Evolutionary conservation across 257 asterid genomes (phyloP).

Genomic region (Agastache rugosa): DNA sequence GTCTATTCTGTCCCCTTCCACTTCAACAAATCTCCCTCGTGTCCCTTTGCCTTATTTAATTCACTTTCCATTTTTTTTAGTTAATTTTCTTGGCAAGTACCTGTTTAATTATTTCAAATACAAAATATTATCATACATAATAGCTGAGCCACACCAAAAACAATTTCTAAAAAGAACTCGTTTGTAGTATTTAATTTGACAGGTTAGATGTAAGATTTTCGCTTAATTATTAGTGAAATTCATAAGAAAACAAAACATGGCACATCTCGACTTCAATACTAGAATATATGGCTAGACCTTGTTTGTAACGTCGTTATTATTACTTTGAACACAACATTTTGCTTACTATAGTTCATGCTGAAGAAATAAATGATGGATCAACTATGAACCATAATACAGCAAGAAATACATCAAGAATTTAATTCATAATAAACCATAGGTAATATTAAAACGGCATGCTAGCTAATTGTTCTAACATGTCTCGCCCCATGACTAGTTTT

Average conservation of each 20-base stretch:
- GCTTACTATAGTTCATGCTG: background rate
- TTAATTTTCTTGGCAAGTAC: background rate
- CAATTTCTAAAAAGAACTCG: background rate
- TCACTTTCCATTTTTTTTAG: background rate
- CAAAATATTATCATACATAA: background rate
- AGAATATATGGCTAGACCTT: background rate
- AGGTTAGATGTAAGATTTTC: background rate
- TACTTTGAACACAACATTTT: background rate
- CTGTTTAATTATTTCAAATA: background rate
- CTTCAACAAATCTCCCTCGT: slow-evolving; percentile 75
- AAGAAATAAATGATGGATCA: background rate
- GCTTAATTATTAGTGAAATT: background rate
- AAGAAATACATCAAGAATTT: background rate
- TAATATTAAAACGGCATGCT: no score
- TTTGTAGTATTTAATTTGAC: background rate
- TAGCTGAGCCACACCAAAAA: background rate
- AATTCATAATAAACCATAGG: background rate
- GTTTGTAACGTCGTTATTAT: background rate
- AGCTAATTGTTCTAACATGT: no score
- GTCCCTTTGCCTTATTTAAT: slow-evolving; percentile 55
- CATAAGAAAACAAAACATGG: background rate
- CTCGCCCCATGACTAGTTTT: no score
- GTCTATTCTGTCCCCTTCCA: slow-evolving; percentile 85
- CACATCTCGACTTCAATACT: background rate
- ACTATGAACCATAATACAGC: background rate